Evolutionary conservation across 257 asterid genomes (phyloP).

Genomic region (Salvia splendens): DNA sequence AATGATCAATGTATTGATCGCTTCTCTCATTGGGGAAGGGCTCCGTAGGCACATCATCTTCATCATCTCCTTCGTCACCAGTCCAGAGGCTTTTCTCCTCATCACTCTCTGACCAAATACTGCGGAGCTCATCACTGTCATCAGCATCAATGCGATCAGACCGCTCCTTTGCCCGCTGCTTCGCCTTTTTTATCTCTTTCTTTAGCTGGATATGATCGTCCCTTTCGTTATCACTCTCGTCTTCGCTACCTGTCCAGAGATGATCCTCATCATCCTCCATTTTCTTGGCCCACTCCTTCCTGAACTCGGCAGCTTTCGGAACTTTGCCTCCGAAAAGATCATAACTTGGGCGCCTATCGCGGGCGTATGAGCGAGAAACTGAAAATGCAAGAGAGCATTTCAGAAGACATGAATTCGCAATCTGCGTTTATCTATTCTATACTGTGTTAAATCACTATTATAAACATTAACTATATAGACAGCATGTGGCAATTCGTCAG

Average conservation of each 20-base stretch:
- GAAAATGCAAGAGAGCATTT: slow-evolving; percentile 32
- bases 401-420: not conserved
- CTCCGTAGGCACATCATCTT: slow-evolving; percentile 71
- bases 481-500: not conserved
- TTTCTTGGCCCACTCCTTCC: slow-evolving; percentile 74
- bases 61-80: slow-evolving; percentile 80
- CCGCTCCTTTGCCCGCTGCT: slow-evolving; percentile 55
- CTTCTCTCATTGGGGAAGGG: slow-evolving; percentile 76
- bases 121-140: slow-evolving; percentile 77
- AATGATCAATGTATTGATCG: slow-evolving; percentile 61
- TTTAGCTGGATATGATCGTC: slow-evolving; percentile 54
- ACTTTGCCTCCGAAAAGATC: slow-evolving; percentile 73
- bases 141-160: slow-evolving; percentile 73
- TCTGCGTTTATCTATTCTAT: not conserved
- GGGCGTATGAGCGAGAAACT: slow-evolving; percentile 65
- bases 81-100: slow-evolving; percentile 90
- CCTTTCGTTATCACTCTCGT: slow-evolving; percentile 54
- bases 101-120: slow-evolving; percentile 76
- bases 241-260: slow-evolving; percentile 91
- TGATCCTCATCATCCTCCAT: slow-evolving; percentile 89
- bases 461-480: not conserved
- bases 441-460: too few species aligned
- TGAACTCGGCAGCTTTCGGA: slow-evolving; percentile 67
- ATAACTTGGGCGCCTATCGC: slow-evolving; percentile 55
- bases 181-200: slow-evolving; percentile 77